A percentile compares a stretch with the other conserved stretches of the same genome.
Conservation (phyloP, 2,329 filamentous ascomycete species). For the Plectosphaerella cucumerina region DNA sequence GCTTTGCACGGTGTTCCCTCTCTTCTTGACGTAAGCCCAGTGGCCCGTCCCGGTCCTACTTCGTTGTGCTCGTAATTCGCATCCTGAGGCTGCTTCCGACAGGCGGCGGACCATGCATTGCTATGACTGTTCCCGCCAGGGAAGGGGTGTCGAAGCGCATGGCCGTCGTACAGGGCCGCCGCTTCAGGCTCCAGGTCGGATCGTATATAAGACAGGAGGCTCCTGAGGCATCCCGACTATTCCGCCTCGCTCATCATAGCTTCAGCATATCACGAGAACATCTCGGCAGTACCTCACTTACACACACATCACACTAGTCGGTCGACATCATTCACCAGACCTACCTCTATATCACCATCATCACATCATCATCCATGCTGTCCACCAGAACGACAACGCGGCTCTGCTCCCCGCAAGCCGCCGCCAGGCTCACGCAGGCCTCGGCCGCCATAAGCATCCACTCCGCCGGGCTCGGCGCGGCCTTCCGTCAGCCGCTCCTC, state of each 20-base stretch:
- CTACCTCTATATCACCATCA: neutral
- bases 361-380: conserved; percentile 18
- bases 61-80: neutral
- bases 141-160: neutral
- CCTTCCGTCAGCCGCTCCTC: conserved; percentile 15
- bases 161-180: neutral
- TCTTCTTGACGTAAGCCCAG: neutral
- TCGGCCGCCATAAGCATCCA: conserved; percentile 12
- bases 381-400: conserved; percentile 18
- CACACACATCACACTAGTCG: neutral
- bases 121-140: neutral
- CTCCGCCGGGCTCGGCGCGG: conserved; percentile 20
- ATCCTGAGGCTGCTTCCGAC: neutral
- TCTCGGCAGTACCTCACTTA: conserved; percentile 1
- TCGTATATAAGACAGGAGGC: neutral
- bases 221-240: neutral
- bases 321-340: neutral
- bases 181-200: neutral
- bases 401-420: conserved; percentile 20
- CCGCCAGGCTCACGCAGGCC: conserved; percentile 15
- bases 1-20: neutral
- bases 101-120: neutral
- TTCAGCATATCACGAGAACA: neutral
- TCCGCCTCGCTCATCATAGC: neutral
- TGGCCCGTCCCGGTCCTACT: neutral